A percentile compares a stretch with the other conserved stretches of the same genome.
These are phyloP conservation scores for Haplosporangium sp. DNA, from an alignment of 371 early-diverging fungal genomes.

Conservation along the genomic window DNA sequence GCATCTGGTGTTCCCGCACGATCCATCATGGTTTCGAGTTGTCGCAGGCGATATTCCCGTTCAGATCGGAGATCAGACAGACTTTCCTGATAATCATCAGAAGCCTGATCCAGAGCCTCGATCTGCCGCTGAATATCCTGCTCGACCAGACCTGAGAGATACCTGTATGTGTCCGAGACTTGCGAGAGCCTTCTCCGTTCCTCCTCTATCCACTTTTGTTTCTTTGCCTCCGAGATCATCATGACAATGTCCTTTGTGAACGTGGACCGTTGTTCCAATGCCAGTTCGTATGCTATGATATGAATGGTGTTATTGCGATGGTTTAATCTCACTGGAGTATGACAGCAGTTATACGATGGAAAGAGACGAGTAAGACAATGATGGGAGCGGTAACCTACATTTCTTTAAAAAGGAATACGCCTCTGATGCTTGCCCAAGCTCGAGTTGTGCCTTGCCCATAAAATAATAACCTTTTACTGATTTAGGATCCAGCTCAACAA, in stretches of 20 bases:
- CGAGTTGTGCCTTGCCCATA: slow-evolving; percentile 52
- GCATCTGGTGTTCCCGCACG: slow-evolving; percentile 28
- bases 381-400: slow-evolving; percentile 12
- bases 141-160: slow-evolving; percentile 69
- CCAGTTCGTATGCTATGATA: slow-evolving; percentile 41
- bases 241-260: slow-evolving; percentile 46
- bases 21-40: slow-evolving; percentile 33
- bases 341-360: background rate
- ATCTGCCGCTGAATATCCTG: slow-evolving; percentile 56
- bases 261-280: slow-evolving; percentile 33
- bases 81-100: slow-evolving; percentile 24
- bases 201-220: slow-evolving; percentile 71
- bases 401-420: slow-evolving; percentile 36
- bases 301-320: too few relatives aligned
- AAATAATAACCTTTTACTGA: slow-evolving; percentile 80
- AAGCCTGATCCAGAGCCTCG: slow-evolving; percentile 22
- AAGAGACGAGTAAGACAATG: background rate
- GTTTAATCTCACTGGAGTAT: too few relatives aligned
- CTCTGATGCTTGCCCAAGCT: slow-evolving; percentile 36
- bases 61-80: slow-evolving; percentile 19
- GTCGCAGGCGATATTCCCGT: slow-evolving; percentile 17
- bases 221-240: slow-evolving; percentile 45
- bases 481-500: slow-evolving; percentile 75
- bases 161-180: slow-evolving; percentile 71
- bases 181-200: slow-evolving; percentile 67